Conservation (phyloP, 2,329 filamentous ascomycete species). For the Fusarium gaditjirri region DNA sequence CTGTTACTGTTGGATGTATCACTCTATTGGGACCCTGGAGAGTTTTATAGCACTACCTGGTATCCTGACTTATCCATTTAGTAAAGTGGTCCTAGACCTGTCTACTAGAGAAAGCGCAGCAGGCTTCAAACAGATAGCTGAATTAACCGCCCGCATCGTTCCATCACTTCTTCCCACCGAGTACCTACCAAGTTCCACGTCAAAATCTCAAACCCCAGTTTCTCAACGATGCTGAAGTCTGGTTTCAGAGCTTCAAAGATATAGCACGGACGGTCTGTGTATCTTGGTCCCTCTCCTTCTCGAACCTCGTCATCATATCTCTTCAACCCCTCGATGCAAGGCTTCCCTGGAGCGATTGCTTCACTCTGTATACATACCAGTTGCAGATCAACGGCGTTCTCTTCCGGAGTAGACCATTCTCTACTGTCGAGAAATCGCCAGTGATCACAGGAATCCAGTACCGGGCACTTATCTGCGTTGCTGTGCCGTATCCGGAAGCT, state of each 20-base stretch:
- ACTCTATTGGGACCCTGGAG: no score
- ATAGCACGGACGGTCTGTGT: not conserved
- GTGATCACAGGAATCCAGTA: not conserved
- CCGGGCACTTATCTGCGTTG: not conserved
- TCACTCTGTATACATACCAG: not conserved
- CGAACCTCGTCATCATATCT: not conserved
- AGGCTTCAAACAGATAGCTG: not conserved
- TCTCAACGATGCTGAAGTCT: not conserved
- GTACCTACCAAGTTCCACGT: not conserved
- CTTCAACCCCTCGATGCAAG: not conserved
- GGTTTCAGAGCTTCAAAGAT: not conserved
- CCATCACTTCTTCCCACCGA: not conserved
- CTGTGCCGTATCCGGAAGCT: not conserved
- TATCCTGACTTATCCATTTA: not conserved
- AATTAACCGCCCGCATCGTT: not conserved
- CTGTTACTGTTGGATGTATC: no score
- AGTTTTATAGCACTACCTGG: not conserved
- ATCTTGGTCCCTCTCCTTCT: not conserved
- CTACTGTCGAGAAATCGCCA: not conserved
- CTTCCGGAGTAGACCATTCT: not conserved
- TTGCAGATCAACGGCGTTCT: not conserved
- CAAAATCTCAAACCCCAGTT: not conserved
- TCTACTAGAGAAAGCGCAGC: accelerated
- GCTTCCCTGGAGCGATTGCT: not conserved
- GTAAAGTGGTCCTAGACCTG: accelerated